Conservation (phyloP, 164 flowering plant genomes). For the Cinnamomum micranthum region DNA sequence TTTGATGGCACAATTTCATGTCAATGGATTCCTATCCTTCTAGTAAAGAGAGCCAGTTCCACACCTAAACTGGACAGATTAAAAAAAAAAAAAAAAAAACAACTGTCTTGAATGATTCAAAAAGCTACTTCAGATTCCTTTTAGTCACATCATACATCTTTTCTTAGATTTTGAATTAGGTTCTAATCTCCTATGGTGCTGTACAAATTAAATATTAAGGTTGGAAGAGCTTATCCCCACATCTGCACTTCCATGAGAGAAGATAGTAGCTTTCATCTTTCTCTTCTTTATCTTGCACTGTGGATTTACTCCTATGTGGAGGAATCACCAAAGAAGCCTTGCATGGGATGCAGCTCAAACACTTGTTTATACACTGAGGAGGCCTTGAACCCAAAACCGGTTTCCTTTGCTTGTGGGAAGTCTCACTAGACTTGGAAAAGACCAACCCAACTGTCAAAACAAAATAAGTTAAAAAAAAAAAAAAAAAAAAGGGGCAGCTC, state of each 20-base stretch:
- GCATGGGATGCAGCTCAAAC: constrained; percentile 74
- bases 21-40: background rate
- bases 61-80: no score
- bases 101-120: background rate
- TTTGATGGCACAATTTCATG: background rate
- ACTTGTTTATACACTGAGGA: constrained; percentile 64
- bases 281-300: constrained; percentile 15
- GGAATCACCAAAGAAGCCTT: constrained; percentile 55
- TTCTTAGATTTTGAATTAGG: background rate
- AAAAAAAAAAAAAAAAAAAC: no score
- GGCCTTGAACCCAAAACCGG: constrained; percentile 72
- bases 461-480: background rate
- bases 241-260: constrained; percentile 77
- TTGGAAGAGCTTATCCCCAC: constrained; percentile 39
- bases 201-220: constrained; percentile 1
- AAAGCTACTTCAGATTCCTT: background rate
- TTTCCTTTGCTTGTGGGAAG: constrained; percentile 23
- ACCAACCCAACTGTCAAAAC: constrained; percentile 15
- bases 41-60: background rate
- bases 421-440: constrained; percentile 7
- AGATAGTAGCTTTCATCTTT: constrained; percentile 62
- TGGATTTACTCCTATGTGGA: constrained; percentile 27
- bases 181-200: background rate
- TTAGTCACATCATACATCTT: background rate
- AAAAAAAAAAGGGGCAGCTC: background rate